These are phyloP conservation scores for Arxiozyma heterogenica DNA, from an alignment of 1,139 yeast species.

Conservation along the genomic window DNA sequence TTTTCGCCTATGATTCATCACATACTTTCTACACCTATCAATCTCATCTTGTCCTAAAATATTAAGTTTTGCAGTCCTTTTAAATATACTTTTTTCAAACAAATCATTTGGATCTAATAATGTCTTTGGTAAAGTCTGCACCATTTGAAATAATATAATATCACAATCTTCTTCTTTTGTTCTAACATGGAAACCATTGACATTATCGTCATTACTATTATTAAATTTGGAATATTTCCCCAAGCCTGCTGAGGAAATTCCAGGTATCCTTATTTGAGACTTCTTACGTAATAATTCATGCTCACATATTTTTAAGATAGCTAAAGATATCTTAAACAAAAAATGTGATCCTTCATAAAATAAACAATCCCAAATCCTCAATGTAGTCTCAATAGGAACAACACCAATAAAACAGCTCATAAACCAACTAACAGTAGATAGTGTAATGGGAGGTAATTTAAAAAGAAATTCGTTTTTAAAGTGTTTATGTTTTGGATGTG, in stretches of 20 bases:
- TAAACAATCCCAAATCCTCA: conserved; percentile 89
- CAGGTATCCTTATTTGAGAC: conserved; percentile 1
- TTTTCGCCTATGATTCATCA: conserved; percentile 49
- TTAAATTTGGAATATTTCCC: neutral
- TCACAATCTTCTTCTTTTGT: conserved; percentile 42
- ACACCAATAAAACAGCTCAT: conserved; percentile 90
- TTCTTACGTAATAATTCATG: conserved; percentile 39
- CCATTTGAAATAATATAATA: conserved; percentile 76
- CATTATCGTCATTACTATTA: neutral
- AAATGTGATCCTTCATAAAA: conserved; percentile 90
- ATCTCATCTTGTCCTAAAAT: conserved; percentile 76
- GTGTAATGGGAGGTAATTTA: conserved; percentile 78
- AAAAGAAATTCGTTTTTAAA: conserved; percentile 53
- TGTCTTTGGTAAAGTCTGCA: conserved; percentile 74
- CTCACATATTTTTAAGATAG: conserved; percentile 72
- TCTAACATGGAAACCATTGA: neutral
- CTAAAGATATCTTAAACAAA: conserved; percentile 71
- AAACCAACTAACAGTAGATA: conserved; percentile 95
- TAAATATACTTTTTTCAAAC: conserved; percentile 62
- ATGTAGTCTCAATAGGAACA: conserved; percentile 76
- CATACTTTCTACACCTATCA: conserved; percentile 66
- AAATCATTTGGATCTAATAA: conserved; percentile 61
- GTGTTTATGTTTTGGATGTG: neutral
- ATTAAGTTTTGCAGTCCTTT: conserved; percentile 65
- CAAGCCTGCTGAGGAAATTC: neutral